These are phyloP conservation scores for Sporothrix curviconia DNA, from an alignment of 2,329 filamentous ascomycete genomes.

Conservation along the genomic window DNA sequence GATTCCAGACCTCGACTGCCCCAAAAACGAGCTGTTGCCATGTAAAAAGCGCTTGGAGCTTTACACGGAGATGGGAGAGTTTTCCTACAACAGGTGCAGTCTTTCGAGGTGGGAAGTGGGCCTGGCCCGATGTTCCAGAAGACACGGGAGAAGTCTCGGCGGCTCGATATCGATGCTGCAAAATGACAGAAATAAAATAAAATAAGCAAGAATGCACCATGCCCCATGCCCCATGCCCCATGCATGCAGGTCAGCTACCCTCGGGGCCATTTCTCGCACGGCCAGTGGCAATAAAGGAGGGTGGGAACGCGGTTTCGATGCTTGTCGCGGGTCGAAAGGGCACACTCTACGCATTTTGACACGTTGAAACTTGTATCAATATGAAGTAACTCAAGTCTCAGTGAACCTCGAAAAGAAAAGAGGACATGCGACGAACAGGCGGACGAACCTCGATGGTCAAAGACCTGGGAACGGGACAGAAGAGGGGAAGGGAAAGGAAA, in stretches of 20 bases:
- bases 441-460: neutral
- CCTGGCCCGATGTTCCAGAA: conserved; percentile 11
- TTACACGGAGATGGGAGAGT: no score
- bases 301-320: neutral
- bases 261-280: neutral
- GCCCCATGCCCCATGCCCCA: no score
- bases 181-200: neutral
- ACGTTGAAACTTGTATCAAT: no score
- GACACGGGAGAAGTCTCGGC: neutral
- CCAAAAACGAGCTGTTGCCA: neutral
- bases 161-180: neutral
- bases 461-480: neutral
- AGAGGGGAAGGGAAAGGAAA: no score
- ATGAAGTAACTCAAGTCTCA: no score
- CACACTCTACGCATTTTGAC: no score
- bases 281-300: neutral
- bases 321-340: neutral
- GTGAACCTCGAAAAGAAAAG: neutral
- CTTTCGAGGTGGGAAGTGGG: no score
- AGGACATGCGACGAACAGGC: conserved; percentile 8
- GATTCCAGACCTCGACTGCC: neutral
- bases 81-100: no score
- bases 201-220: no score
- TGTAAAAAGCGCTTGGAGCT: neutral
- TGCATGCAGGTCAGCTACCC: no score